These are phyloP conservation scores for Rhynchosporium secalis DNA, from an alignment of 2,329 filamentous ascomycete species.

Conservation along the genomic window DNA sequence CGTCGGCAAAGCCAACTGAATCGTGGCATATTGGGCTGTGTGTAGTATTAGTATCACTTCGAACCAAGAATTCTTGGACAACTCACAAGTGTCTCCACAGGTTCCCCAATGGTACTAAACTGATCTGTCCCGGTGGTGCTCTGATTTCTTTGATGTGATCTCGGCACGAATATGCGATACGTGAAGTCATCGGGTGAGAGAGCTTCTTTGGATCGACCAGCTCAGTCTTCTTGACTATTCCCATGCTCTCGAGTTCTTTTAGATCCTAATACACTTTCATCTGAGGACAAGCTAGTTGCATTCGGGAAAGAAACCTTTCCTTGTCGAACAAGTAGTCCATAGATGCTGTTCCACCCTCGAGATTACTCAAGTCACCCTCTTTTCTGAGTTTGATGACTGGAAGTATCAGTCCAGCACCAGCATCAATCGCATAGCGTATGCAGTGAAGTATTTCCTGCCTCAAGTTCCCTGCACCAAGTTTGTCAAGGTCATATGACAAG, in stretches of 20 bases:
- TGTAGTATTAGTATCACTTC: conserved; percentile 1
- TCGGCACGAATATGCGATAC: conserved; percentile 3
- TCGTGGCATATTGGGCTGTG: conserved; percentile 18
- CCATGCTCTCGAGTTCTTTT: conserved; percentile 16
- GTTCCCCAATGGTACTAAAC: conserved; percentile 9
- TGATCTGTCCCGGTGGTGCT: conserved; percentile 18
- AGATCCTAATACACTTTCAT: conserved; percentile 21
- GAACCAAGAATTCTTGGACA: conserved; percentile 6
- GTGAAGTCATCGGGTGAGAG: conserved; percentile 9
- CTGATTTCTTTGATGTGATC: conserved; percentile 7
- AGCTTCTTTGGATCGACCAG: conserved; percentile 12
- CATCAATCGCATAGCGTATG: conserved; percentile 19
- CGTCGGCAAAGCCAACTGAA: conserved; percentile 13
- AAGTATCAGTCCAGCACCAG: conserved; percentile 16
- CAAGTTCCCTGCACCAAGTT: conserved; percentile 10
- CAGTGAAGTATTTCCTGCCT: conserved; percentile 18
- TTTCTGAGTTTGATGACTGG: conserved; percentile 14
- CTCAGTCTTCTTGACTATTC: conserved; percentile 12
- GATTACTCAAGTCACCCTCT: conserved; percentile 7
- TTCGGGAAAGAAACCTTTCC: conserved; percentile 13
- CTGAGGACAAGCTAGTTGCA: conserved; percentile 19
- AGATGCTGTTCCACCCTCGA: conserved; percentile 12
- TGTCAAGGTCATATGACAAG: not conserved
- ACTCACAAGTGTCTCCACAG: conserved; percentile 12
- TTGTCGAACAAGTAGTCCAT: conserved; percentile 25